Evolutionary conservation across 2,329 filamentous ascomycete species (phyloP).

Genomic region (Geosmithia morbida): DNA sequence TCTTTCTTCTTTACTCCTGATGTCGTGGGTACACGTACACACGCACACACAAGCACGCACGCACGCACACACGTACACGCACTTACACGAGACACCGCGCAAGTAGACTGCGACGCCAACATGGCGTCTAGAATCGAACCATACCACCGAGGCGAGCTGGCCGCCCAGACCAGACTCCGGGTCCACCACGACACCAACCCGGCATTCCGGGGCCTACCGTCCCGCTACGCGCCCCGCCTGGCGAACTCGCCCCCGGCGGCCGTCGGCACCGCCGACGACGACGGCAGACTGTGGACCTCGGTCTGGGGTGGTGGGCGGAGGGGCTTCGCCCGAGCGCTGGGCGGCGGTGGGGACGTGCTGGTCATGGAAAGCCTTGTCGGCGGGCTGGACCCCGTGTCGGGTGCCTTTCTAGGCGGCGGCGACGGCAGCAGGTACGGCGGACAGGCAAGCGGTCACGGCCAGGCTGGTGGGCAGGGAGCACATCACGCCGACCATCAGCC

Average conservation of each 20-base stretch:
- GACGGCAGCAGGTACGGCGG: no score
- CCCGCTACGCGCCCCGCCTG: slow-evolving; percentile 45
- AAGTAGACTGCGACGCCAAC: no score
- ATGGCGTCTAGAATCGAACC: background rate
- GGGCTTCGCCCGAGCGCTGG: slow-evolving; percentile 53
- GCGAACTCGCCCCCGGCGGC: slow-evolving; percentile 53
- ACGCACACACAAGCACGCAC: no score
- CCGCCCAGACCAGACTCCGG: slow-evolving; percentile 47
- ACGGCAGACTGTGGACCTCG: slow-evolving; percentile 59
- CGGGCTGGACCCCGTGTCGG: slow-evolving; percentile 30
- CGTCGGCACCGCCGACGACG: slow-evolving; percentile 53
- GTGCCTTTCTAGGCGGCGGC: no score
- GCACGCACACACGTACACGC: no score
- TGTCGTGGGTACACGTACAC: no score
- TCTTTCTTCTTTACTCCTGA: no score
- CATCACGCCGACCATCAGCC: slow-evolving; percentile 52
- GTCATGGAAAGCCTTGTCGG: background rate
- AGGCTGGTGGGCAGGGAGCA: slow-evolving; percentile 41
- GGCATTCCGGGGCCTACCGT: slow-evolving; percentile 47
- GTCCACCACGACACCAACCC: slow-evolving; percentile 49
- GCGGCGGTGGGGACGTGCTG: slow-evolving; percentile 29
- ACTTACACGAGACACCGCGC: no score
- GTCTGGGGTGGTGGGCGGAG: slow-evolving; percentile 66
- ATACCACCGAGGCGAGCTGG: slow-evolving; percentile 44
- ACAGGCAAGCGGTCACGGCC: slow-evolving; percentile 23